Evolutionary conservation across 2,329 filamentous ascomycete genomes (phyloP), one percentile per base, ranked within the genome.

Genomic region (Aspergillus caelatus): DNA sequence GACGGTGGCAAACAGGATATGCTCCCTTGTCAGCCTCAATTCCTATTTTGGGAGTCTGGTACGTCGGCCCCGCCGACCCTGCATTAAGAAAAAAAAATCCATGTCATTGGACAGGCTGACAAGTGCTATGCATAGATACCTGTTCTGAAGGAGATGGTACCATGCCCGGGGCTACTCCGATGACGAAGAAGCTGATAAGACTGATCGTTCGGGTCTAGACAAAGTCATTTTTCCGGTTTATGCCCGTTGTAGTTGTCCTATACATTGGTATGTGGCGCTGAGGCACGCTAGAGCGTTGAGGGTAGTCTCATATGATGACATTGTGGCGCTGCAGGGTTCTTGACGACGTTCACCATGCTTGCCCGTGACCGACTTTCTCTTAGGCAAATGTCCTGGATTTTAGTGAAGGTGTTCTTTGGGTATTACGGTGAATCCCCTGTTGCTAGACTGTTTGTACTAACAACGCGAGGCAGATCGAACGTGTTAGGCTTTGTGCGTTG

Each of bases 61-160:
- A 72, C 57, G 76, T 73, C 45, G 62, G 67, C 66, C 61, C 43
- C 46, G 28, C 68, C 68, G 61, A 75, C 57, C 45, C 43, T 58
- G 32, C 60, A 58, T 55, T 55, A 32, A 5, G 4, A 26, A 26
- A 26, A 41, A 53, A 36, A 57, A 45, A 36, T 57, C 19, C 19
- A 30, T 54, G 16, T 53, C 65, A 53, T 43, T 53, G 68, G 61
- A 58, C 10, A 21, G 16, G 52, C 68, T 73, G 59, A 74, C 62
- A 57, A 56, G 54, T 54, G 57, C 50, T 55, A 70, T 67, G 65
- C 65, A 62, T 69, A 86, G 82, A 94, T 97, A 64, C 94, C 93
- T 0, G 96, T 94, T 67, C 84, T 97, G 57, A 95, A 95, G 75
- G 92, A 94, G 75, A 97, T 97, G 94, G 91, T 86, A 77, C 34